Percentiles rank a stretch among this genome's conserved stretches.
These are phyloP conservation scores for Gastrolobium bilobum DNA, from an alignment of 306 rosid species.

Conservation along the genomic window DNA sequence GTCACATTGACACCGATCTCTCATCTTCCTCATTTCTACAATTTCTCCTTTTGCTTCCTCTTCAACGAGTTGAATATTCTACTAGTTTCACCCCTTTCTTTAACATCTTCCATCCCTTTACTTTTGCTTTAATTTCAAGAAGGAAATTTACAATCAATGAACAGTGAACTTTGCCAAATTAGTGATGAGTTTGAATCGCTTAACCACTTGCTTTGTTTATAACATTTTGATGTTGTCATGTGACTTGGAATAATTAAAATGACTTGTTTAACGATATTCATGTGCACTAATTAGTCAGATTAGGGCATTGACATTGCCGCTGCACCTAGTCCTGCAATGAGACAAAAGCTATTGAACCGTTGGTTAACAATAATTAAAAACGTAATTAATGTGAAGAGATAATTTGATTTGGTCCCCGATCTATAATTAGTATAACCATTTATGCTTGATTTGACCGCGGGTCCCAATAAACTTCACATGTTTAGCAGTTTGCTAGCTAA, in stretches of 20 bases:
- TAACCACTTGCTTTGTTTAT: conserved; percentile 36
- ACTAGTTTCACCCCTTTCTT: conserved; percentile 1
- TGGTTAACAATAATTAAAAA: conserved; percentile 39
- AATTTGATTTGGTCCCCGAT: conserved; percentile 44
- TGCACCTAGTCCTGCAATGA: conserved; percentile 44
- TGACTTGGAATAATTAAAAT: conserved; percentile 36
- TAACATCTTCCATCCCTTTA: conserved; percentile 10
- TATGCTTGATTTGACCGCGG: conserved; percentile 48
- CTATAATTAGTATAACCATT: conserved; percentile 16
- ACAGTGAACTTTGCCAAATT: conserved; percentile 7
- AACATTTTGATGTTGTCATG: conserved; percentile 16
- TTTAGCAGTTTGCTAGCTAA: neutral
- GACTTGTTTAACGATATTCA: conserved; percentile 48
- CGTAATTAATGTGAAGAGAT: conserved; percentile 27
- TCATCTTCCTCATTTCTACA: conserved; percentile 52
- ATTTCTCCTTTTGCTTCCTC: neutral
- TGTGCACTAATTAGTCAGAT: conserved; percentile 43
- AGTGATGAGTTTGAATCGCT: conserved; percentile 36
- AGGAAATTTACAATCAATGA: conserved; percentile 17
- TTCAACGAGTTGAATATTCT: neutral
- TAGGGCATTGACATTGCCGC: conserved; percentile 55
- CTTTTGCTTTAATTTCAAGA: conserved; percentile 59
- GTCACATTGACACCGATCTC: conserved; percentile 50
- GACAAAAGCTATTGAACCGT: conserved; percentile 45
- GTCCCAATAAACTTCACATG: conserved; percentile 60